Evolutionary conservation across 2,329 filamentous ascomycete genomes (phyloP), one percentile per base, ranked within the genome.

Genomic region (Aspergillus candidus): DNA sequence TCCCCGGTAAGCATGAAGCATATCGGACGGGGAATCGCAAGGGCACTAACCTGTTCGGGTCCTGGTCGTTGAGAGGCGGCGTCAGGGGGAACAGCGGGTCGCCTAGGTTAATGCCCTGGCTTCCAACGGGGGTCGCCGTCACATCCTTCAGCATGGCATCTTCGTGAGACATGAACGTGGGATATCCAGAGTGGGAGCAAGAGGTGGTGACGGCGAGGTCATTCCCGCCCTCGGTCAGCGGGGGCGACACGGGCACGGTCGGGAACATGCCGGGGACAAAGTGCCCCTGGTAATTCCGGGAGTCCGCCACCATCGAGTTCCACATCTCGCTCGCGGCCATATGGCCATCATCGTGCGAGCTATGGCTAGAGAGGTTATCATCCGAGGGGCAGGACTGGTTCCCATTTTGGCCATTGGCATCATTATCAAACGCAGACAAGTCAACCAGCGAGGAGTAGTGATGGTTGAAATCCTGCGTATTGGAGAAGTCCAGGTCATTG

Each of bases 191-290:
- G 43, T 68, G 59, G 14, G 66, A 66, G 47, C 64, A 68, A 40
- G 66, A 58, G 36, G 67, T 68, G 48, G 65, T 63, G 43, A 67
- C 60, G 51, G 66, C 63, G 44, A 67, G 50, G 49, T 69, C 66
- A 62, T 68, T 64, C 50, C 63, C 67, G 32, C 62, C 61, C 48
- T 71, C 68, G 12, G 66, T 70, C 53, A 70, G 51, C 27, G 68
- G 67, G 38, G 68, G 68, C 43, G 67, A 70, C 43, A 68, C 65
- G 14, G 68, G 67, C 17, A 64, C 57, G n/a, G 63, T 54, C 49
- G 61, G 60, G 49, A 67, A 67, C 44, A 66, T 50, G 47, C 56
- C 57, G 22, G 63, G 56, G 29, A 59, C 56, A 36, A 64, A 57
- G 33, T 67, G 65, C 54, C 60, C 57, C 39, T 62, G 58, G 55